These are phyloP conservation scores for Davidsoniella virescens DNA, from an alignment of 2,329 filamentous ascomycete genomes.

Conservation along the genomic window DNA sequence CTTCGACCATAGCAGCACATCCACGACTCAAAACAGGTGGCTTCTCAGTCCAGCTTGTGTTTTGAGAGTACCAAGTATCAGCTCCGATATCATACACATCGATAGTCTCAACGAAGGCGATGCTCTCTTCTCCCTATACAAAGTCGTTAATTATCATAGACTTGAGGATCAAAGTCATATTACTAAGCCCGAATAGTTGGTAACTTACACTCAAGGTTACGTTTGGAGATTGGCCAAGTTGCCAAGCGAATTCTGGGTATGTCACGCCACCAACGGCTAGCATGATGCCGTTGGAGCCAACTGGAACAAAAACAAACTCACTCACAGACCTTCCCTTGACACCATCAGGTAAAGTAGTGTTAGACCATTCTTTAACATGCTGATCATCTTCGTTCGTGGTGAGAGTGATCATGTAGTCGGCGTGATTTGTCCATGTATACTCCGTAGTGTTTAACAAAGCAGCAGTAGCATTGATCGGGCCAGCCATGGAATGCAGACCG, in stretches of 20 bases:
- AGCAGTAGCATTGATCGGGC: slow-evolving; percentile 27
- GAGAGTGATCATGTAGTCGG: slow-evolving; percentile 35
- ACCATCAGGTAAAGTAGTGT: slow-evolving; percentile 32
- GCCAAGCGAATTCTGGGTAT: slow-evolving; percentile 30
- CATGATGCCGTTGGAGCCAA: slow-evolving; percentile 58
- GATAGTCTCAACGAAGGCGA: slow-evolving; percentile 53
- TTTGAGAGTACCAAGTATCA: slow-evolving; percentile 52
- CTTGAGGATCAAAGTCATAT: not conserved
- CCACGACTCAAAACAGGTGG: slow-evolving; percentile 45
- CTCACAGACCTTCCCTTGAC: slow-evolving; percentile 43
- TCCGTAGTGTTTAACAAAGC: slow-evolving; percentile 15
- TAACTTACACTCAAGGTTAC: not conserved
- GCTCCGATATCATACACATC: slow-evolving; percentile 62
- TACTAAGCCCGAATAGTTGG: too few relatives aligned
- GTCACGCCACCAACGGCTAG: slow-evolving; percentile 62
- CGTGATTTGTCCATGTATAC: slow-evolving; percentile 21
- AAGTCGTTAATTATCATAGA: not conserved
- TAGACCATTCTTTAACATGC: slow-evolving; percentile 36
- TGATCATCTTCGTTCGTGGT: slow-evolving; percentile 41
- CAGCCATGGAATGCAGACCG: slow-evolving; percentile 38
- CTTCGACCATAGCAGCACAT: slow-evolving; percentile 59
- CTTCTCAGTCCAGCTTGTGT: slow-evolving; percentile 32
- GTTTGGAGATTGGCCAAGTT: slow-evolving; percentile 19
- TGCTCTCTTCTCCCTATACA: slow-evolving; percentile 35
- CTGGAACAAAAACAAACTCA: slow-evolving; percentile 60